Conservation (phyloP, 2,329 filamentous ascomycete species). For the Ophiostoma ips region DNA sequence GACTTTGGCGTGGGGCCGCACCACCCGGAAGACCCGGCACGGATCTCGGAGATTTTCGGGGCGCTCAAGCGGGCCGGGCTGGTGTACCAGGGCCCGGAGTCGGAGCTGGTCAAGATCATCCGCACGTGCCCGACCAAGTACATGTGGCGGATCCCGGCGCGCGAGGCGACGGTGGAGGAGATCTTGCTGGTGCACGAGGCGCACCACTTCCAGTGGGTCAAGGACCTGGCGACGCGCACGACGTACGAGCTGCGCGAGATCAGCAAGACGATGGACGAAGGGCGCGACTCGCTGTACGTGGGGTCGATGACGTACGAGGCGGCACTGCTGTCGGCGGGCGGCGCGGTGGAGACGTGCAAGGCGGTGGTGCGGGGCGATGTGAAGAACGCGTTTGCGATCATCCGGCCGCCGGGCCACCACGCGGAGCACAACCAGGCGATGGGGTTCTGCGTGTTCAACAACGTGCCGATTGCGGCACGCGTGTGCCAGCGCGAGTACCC, state of each 20-base stretch:
- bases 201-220: constrained; percentile 69
- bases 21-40: constrained; percentile 85
- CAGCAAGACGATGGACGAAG: constrained; percentile 46
- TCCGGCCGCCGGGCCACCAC: constrained; percentile 89
- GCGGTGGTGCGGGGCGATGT: constrained; percentile 72
- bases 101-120: constrained; percentile 37
- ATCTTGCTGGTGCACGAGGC: constrained; percentile 65
- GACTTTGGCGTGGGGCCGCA: constrained; percentile 60
- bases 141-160: constrained; percentile 65
- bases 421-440: constrained; percentile 76
- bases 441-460: constrained; percentile 97
- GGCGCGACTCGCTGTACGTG: constrained; percentile 68
- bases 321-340: constrained; percentile 72
- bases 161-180: constrained; percentile 65
- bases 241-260: constrained; percentile 54
- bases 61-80: constrained; percentile 72
- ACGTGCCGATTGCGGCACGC: constrained; percentile 82
- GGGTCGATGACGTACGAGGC: constrained; percentile 70
- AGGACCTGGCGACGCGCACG: constrained; percentile 36
- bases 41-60: constrained; percentile 87
- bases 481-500: constrained; percentile 75
- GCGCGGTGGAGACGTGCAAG: constrained; percentile 89
- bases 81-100: constrained; percentile 48
- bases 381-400: constrained; percentile 91
- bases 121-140: constrained; percentile 42